Evolutionary conservation across 2,329 filamentous ascomycete genomes (phyloP), one percentile per base, ranked within the genome.

Genomic region (Colletotrichum shisoi): DNA sequence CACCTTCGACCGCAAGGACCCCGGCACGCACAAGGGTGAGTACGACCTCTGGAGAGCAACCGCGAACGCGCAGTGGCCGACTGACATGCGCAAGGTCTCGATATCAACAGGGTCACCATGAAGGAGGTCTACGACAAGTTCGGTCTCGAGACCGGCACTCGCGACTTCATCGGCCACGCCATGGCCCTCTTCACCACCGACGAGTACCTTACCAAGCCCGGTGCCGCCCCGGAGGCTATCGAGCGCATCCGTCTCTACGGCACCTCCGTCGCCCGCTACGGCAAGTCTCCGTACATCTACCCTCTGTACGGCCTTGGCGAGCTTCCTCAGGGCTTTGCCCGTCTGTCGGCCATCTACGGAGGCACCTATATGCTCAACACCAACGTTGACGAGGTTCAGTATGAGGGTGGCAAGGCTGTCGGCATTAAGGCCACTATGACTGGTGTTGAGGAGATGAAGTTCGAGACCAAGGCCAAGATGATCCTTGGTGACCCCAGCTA

Each of bases 351-450:
- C 79, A 98, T 99, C 81, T 98, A 99, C 77, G 95, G 95, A 71
- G 95, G 95, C 73, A 99, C 95, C 57, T 99, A 99, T 83, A 99
- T 99, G 94, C 90, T 99, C 75, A 98, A 98, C 85, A 96, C 95
- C 73, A 89, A 89, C 72, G 87, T 99, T 63, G 91, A 98, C 71
- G 95, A 99, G 83, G 83, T 99, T 71, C 79, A 91, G 69, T 96
- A 95, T 77, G 92, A 96, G 67, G 87, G 84, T 63, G 87, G 86
- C 76, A 97, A 96, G 85, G 92, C 94, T n/a, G 86, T 88, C 17
- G 95, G 95, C 64, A 98, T 99, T 83, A 96, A 96, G 84, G 95
- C 95, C 57, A 97, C 95, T 73, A 98, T 98, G 94, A 90, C 89
- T 77, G 92, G 92, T 78, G 88, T 89, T 69, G 91, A 93, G 73